Conservation (phyloP, 768 basidiomycete genomes). For the Cantharellus cinnabarinus region DNA sequence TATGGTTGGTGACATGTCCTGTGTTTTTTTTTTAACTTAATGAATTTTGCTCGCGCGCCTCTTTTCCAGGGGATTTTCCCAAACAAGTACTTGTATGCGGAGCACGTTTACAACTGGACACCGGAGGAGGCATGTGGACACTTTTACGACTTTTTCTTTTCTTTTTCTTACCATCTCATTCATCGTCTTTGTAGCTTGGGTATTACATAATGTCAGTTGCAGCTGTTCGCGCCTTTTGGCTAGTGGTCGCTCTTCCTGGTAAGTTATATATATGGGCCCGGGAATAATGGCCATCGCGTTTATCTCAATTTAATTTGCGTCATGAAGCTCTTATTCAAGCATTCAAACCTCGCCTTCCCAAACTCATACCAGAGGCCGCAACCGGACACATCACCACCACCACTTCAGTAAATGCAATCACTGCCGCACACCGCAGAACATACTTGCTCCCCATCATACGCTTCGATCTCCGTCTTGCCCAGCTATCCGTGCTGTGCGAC, state of each 20-base stretch:
- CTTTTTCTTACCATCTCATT: background rate
- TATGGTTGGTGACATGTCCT: background rate
- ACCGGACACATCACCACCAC: background rate
- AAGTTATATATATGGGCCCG: background rate
- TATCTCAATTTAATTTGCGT: background rate
- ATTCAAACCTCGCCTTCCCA: conserved; percentile 4
- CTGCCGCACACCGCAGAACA: background rate
- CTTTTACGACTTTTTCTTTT: background rate
- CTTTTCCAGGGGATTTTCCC: conserved; percentile 51
- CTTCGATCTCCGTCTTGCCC: conserved; percentile 6
- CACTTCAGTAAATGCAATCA: background rate
- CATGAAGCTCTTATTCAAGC: conserved; percentile 3
- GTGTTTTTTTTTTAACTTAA: background rate
- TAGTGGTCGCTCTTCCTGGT: conserved; percentile 6
- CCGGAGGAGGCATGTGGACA: conserved; percentile 2
- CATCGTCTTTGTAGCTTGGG: conserved; percentile 4
- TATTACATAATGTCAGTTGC: conserved; percentile 5
- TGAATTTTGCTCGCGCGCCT: background rate
- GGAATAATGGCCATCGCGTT: background rate
- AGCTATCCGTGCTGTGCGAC: conserved; percentile 2
- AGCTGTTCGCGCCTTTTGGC: background rate
- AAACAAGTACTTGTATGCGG: conserved; percentile 60
- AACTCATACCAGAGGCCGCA: background rate
- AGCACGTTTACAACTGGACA: conserved; percentile 21
- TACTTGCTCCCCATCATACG: background rate